Conservation (phyloP, 768 basidiomycete species). For the Hygrophorus pudorinus region DNA sequence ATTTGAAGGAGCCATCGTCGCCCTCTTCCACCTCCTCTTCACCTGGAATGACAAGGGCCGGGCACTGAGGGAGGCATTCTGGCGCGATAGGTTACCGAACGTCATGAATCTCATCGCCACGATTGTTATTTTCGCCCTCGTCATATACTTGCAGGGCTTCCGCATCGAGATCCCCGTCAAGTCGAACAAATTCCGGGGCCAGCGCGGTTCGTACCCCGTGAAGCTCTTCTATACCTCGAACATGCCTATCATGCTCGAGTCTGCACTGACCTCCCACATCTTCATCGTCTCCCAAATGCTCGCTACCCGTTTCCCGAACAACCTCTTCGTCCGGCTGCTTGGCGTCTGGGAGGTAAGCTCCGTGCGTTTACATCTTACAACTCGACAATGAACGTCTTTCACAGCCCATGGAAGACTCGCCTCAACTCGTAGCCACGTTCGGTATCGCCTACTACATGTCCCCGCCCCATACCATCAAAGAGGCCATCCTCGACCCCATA, state of each 20-base stretch:
- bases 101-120: slow-evolving; percentile 97
- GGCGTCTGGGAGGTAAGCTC: slow-evolving; percentile 93
- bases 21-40: slow-evolving; percentile 95
- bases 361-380: not conserved
- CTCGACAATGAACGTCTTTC: slow-evolving; percentile 4
- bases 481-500: slow-evolving; percentile 84
- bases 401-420: slow-evolving; percentile 88
- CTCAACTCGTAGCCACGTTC: slow-evolving; percentile 81
- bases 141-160: slow-evolving; percentile 99
- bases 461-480: slow-evolving; percentile 87
- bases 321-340: slow-evolving; percentile 81
- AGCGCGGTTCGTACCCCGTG: slow-evolving; percentile 90
- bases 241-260: slow-evolving; percentile 99
- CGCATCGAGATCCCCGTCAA: slow-evolving; percentile 98
- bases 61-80: slow-evolving; percentile 95
- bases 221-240: slow-evolving; percentile 99
- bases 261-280: slow-evolving; percentile 85
- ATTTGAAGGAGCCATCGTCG: slow-evolving; percentile 94
- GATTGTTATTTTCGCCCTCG: slow-evolving; percentile 80
- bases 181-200: slow-evolving; percentile 93
- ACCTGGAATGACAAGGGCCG: slow-evolving; percentile 98
- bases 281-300: slow-evolving; percentile 98
- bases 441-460: slow-evolving; percentile 98
- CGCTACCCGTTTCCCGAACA: slow-evolving; percentile 80
- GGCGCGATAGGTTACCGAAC: slow-evolving; percentile 93